A percentile compares a stretch with the other conserved stretches of the same genome.
phyloP scores from a whole-genome alignment of 2,329 filamentous ascomycete species.

The Cladophialophora exuberans region DNA sequence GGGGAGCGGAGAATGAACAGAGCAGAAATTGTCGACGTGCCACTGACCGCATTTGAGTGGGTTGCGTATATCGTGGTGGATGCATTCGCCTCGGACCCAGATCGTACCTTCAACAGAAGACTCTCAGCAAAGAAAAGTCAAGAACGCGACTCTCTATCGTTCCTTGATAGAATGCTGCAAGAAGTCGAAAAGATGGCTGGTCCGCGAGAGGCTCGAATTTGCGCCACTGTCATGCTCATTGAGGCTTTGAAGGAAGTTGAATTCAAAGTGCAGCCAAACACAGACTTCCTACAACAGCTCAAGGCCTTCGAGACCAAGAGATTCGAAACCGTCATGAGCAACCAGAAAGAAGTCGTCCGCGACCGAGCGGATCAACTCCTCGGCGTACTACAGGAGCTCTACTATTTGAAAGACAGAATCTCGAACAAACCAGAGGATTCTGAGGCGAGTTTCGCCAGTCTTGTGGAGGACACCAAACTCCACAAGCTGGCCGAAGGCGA shows the following conservation, averaged over 20 bases:
- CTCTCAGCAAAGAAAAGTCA: background rate
- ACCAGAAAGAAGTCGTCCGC: constrained; percentile 5
- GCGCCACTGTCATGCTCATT: constrained; percentile 4
- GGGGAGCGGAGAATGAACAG: background rate
- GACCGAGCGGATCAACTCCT: constrained; percentile 5
- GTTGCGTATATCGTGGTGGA: constrained; percentile 16
- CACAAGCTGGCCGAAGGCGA: constrained; percentile 3
- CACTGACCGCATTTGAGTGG: constrained; percentile 13
- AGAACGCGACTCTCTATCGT: no score
- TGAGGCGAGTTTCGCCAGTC: constrained; percentile 3
- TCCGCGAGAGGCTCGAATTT: constrained; percentile 8
- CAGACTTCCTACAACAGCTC: background rate
- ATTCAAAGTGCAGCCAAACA: background rate
- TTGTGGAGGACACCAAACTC: constrained; percentile 8
- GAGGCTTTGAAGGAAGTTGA: background rate
- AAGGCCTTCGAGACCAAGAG: background rate
- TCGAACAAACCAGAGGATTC: background rate
- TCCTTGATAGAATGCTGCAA: background rate
- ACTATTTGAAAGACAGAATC: background rate
- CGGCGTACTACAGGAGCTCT: constrained; percentile 16
- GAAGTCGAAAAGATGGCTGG: constrained; percentile 11
- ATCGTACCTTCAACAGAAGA: constrained; percentile 7
- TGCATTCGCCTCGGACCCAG: constrained; percentile 7
- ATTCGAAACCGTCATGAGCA: constrained; percentile 1
- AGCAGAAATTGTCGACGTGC: constrained; percentile 1